Conservation (phyloP, 257 asterid species). For the Knoxia roxburghii region DNA sequence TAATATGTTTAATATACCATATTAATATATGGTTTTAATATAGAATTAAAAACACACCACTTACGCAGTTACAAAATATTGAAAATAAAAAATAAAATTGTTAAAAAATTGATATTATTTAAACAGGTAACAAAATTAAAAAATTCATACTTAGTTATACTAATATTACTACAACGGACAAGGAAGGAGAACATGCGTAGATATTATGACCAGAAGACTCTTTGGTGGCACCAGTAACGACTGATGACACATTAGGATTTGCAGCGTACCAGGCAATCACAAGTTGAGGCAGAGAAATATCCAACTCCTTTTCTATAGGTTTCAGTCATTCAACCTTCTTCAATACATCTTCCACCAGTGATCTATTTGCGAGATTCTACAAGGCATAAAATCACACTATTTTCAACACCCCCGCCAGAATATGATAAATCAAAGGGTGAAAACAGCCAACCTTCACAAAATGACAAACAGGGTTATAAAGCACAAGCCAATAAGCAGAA, state of each 20-base stretch:
- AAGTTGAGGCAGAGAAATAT: conserved; percentile 80
- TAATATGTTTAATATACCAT: no score
- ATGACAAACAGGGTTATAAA: not conserved
- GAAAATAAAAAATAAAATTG: no score
- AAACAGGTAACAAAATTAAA: no score
- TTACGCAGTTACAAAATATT: no score
- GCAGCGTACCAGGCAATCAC: conserved; percentile 99
- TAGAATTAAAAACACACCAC: no score
- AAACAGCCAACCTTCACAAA: not conserved
- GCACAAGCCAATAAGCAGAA: not conserved
- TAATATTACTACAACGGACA: no score
- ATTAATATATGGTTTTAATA: no score
- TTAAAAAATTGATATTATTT: no score
- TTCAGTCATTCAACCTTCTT: conserved; percentile 67
- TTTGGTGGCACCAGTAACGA: conserved; percentile 96
- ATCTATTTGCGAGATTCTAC: conserved; percentile 89
- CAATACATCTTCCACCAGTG: conserved; percentile 83
- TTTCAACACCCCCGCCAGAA: not conserved
- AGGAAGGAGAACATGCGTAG: no score
- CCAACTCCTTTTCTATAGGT: conserved; percentile 87
- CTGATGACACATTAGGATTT: conserved; percentile 91
- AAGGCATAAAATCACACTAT: conserved; percentile 15
- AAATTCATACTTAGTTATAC: no score
- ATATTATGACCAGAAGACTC: conserved; percentile 86
- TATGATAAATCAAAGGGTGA: not conserved